Base-by-base conservation (phyloP, 1,284 basidiomycete species). In the Ceratobasidium sp. region DNA sequence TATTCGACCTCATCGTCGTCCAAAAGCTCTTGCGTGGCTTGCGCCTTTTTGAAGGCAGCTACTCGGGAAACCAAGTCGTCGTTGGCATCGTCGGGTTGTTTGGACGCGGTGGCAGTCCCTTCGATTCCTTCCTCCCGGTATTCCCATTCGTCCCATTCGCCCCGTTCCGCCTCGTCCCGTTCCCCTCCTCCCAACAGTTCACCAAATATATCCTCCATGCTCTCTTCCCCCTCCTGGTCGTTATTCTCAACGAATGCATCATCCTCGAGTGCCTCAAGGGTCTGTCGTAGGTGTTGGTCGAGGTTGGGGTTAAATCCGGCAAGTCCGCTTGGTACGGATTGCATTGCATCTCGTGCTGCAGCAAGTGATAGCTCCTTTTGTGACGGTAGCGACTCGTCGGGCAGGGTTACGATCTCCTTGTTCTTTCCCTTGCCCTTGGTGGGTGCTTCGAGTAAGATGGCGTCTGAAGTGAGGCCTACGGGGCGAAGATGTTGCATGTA, bases 401-500 rank as follows among this genome's bases (percentile, higher is more conserved):
- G 58, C 52, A 56, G 78, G 75, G 60, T 82, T 78, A 3, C 77
- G 76, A 70, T 70, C 40, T 76, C 77, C 47, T 78, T 80, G 40
- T 17, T 75, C 78, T 70, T 82, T 81, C 13, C 78, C 73, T 70
- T 78, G 80, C 68, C 76, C 50, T 75, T 78, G n/a, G 10, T 72
- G 5, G 89, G 88, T 17, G 89, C 92, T 73, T 92, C 89, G 52
- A 96, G 82, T 71, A 94, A 83, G 40, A 91, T 78, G 3, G 89
- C 91, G 45, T 91, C 91, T 75, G 90, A 88, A 72, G 87, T 82
- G 3, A 84, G 73, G 3, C 93, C 93, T 47, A 93, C 86, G 0
- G 86, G 76, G 25, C 92, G 88, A 40, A 99, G 84, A 80, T 99
- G 97, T 79, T 96, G 91, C 93, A 98, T 96, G 82, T 99, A 99